phyloP scores from a whole-genome alignment of 257 asterid species.

The Mentha longifolia region DNA sequence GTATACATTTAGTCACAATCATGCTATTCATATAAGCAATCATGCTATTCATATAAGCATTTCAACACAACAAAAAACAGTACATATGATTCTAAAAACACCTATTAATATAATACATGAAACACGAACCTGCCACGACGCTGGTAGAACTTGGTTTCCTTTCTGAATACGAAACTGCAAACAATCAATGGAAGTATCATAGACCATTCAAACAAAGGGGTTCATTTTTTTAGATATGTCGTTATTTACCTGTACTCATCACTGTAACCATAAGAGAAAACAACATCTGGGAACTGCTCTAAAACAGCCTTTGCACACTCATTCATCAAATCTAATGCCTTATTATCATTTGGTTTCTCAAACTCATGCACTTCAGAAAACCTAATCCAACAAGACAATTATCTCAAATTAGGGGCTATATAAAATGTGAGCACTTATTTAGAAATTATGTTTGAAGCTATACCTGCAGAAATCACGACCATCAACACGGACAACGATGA shows the following conservation, averaged over 20 bases:
- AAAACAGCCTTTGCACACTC: constrained; percentile 64
- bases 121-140: constrained; percentile 74
- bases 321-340: constrained; percentile 72
- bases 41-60: not conserved
- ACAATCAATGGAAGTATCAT: constrained; percentile 5
- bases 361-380: constrained; percentile 77
- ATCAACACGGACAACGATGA: constrained; percentile 58
- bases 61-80: too few species aligned
- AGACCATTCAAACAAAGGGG: constrained; percentile 12
- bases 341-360: constrained; percentile 68
- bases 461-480: constrained; percentile 67
- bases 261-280: constrained; percentile 67
- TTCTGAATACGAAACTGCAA: constrained; percentile 73
- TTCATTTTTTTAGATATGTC: not conserved
- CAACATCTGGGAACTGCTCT: constrained; percentile 80
- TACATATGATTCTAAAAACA: too few species aligned
- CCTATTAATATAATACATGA: not conserved
- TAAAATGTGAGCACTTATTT: not conserved
- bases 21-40: too few species aligned
- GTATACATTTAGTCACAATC: constrained; percentile 28
- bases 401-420: constrained; percentile 2
- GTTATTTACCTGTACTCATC: constrained; percentile 70
- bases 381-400: constrained; percentile 39
- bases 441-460: constrained; percentile 12
- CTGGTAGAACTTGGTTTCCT: constrained; percentile 75